These are phyloP conservation scores for Moniliella sp. DNA, from an alignment of 1,284 basidiomycete species.

Conservation along the genomic window DNA sequence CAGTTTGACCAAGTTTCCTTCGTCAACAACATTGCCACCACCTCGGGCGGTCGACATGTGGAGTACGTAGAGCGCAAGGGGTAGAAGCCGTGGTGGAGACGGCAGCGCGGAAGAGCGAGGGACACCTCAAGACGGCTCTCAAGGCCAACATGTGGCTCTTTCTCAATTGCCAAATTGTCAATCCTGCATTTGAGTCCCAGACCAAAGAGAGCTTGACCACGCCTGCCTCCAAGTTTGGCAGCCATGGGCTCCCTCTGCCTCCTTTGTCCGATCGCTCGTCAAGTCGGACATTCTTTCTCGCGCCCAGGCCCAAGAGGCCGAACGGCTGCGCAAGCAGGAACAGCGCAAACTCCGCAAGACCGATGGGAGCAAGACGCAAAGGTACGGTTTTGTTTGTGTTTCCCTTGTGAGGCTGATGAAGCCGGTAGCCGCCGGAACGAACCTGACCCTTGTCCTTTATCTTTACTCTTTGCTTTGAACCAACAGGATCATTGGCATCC, in stretches of 20 bases:
- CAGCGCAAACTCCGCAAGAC: too few species aligned
- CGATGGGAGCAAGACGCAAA: too few species aligned
- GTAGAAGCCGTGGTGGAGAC: conserved; percentile 51
- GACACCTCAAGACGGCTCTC: conserved; percentile 84
- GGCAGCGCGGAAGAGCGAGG: conserved; percentile 77
- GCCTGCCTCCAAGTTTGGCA: conserved; percentile 64
- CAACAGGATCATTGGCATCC: conserved; percentile 72
- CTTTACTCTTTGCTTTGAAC: too few species aligned
- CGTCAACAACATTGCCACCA: conserved; percentile 90
- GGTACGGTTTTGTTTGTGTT: too few species aligned
- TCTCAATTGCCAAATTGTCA: conserved; percentile 85
- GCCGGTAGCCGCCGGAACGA: conserved; percentile 90
- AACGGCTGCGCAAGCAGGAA: neutral
- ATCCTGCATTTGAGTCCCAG: conserved; percentile 96
- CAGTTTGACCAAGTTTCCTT: conserved; percentile 83
- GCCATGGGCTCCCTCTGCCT: conserved; percentile 68
- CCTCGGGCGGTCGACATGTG: conserved; percentile 89
- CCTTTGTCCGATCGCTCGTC: conserved; percentile 82
- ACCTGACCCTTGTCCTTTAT: conserved; percentile 52
- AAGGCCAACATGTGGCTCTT: conserved; percentile 95
- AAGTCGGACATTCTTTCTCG: conserved; percentile 81
- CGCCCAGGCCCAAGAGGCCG: conserved; percentile 44
- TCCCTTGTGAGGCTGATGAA: conserved; percentile 86
- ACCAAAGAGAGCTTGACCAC: conserved; percentile 91
- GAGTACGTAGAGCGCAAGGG: conserved; percentile 60